Evolutionary conservation across 202 grass and related monocot species (phyloP).

Genomic region (Setaria viridis): DNA sequence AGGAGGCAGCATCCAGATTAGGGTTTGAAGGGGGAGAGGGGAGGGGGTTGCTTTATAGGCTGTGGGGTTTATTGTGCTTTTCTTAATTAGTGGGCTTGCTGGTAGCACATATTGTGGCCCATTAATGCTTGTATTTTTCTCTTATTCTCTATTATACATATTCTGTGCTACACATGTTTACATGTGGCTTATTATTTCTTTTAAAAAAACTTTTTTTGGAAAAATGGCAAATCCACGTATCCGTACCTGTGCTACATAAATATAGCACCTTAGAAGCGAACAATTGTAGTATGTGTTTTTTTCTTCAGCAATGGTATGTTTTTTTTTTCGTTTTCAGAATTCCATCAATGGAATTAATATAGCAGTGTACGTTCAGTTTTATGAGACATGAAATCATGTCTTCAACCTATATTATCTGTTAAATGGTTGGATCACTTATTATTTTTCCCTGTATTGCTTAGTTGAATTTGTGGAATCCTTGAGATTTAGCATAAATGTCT

Average conservation of each 20-base stretch:
- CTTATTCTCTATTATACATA: neutral
- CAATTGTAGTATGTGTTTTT: neutral
- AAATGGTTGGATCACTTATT: constrained; percentile 25
- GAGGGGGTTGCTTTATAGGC: neutral
- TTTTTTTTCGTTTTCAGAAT: neutral
- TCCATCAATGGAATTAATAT: neutral
- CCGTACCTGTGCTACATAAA: neutral
- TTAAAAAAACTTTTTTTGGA: neutral
- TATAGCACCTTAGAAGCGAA: neutral
- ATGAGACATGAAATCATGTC: neutral
- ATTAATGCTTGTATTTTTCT: neutral
- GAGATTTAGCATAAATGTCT: constrained; percentile 14
- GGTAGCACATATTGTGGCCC: neutral
- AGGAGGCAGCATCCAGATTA: neutral
- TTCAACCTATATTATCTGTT: constrained; percentile 25
- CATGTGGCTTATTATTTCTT: neutral
- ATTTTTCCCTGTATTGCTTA: neutral
- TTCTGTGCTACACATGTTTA: neutral
- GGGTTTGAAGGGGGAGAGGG: neutral
- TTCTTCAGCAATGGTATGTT: neutral
- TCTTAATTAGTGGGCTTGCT: neutral
- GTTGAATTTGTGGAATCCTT: constrained; percentile 20
- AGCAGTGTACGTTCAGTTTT: neutral
- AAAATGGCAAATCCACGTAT: neutral
- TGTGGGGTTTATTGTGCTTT: neutral